phyloP scores from a whole-genome alignment of 2,329 filamentous ascomycete species.

The Exophiala viscosa region DNA sequence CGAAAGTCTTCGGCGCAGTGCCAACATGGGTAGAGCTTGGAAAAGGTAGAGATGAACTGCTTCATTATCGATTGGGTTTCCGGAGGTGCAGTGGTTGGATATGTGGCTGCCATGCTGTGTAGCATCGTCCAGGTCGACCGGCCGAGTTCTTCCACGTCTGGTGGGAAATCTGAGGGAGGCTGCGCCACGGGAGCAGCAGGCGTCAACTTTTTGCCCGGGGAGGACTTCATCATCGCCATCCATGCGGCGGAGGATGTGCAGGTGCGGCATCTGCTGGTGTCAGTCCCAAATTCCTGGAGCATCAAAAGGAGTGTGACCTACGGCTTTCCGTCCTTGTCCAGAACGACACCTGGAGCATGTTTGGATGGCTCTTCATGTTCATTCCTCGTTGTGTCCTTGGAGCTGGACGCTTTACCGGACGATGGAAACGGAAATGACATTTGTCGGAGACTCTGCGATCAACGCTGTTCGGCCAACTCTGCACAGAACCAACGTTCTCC shows the following conservation, averaged over 20 bases:
- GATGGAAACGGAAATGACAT: slow-evolving; percentile 23
- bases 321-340: slow-evolving; percentile 51
- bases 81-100: slow-evolving; percentile 66
- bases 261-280: slow-evolving; percentile 42
- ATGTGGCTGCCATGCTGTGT: slow-evolving; percentile 84
- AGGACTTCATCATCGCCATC: slow-evolving; percentile 42
- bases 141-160: slow-evolving; percentile 83
- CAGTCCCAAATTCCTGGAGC: slow-evolving; percentile 1
- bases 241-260: slow-evolving; percentile 48
- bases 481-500: no score
- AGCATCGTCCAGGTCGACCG: slow-evolving; percentile 90
- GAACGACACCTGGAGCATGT: slow-evolving; percentile 46
- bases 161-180: slow-evolving; percentile 66
- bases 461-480: neutral
- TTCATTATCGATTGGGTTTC: slow-evolving; percentile 71
- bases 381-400: slow-evolving; percentile 6
- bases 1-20: slow-evolving; percentile 90
- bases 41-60: slow-evolving; percentile 75
- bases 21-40: slow-evolving; percentile 91
- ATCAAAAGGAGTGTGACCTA: slow-evolving; percentile 31
- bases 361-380: slow-evolving; percentile 23
- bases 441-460: neutral
- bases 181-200: slow-evolving; percentile 23
- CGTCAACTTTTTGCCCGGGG: slow-evolving; percentile 28
- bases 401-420: slow-evolving; percentile 10